Base-by-base conservation (phyloP, 495 filamentous ascomycete genomes). In the Neurospora sp. region DNA sequence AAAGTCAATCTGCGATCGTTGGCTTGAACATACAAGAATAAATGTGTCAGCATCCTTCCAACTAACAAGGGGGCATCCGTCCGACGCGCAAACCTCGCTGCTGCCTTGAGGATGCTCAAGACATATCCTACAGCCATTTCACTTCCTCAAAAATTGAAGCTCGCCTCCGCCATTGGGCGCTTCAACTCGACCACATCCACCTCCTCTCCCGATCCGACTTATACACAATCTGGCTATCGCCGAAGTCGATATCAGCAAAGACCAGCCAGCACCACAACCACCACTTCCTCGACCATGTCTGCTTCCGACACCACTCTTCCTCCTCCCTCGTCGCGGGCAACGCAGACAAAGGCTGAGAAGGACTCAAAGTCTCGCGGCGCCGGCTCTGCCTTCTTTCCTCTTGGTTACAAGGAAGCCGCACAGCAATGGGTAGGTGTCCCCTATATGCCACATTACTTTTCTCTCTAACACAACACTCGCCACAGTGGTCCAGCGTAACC, bases 361-460 rank as follows among this genome's bases (percentile, higher is more conserved):
- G 53, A 40, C 16, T 59, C 37, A 38, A 69, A 20, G 68, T 37
- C 69, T 16, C 69, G 44, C 37, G 41, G 42, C 45, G 39, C 40
- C 42, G n/a, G 42, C 40, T 31, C 41, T 35, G 69, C 61, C 22
- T 90, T 87, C 79, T 98, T 98, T 76, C 93, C 96, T 4, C 82
- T 99, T 31, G 91, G 94, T 35, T 97, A 96, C 82, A 94, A 94
- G 76, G 95, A 97, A 70, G 95, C 92, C 14, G 92, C 96, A 72
- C 88, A 84, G 70, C 96, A 99, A 87, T 99, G 96, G 95, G 93
- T 94, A 83, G 38, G 90, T 84, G 69, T 68, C 48, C 53, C 8
- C 12, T 35, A 0, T 35, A 0, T 53, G 4, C 6, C 22, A 35
- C 6, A 31, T 16, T 68, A 61, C 1, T 8, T 17, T 22, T 9